A percentile compares a stretch with the other conserved stretches of the same genome.
phyloP scores from a whole-genome alignment of 2,329 filamentous ascomycete species.

The Blastomyces parvus region DNA sequence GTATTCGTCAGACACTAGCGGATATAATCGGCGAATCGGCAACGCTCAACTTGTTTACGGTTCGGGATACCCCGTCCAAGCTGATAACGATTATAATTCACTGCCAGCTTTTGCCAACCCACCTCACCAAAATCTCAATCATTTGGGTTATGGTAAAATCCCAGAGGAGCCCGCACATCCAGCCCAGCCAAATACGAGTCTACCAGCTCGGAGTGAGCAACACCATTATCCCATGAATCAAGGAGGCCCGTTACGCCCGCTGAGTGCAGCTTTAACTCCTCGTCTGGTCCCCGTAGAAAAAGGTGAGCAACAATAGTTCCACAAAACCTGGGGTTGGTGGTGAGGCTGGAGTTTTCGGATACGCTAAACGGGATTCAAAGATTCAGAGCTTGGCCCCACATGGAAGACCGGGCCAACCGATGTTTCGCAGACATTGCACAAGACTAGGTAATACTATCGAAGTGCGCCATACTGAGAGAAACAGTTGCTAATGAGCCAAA shows the following conservation, averaged over 20 bases:
- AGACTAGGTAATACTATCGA: background rate
- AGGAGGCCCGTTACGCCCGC: background rate
- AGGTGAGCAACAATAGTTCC: background rate
- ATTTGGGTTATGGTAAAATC: background rate
- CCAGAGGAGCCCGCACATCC: background rate
- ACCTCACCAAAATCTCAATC: background rate
- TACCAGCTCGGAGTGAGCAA: background rate
- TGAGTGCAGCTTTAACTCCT: background rate
- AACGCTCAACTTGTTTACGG: background rate
- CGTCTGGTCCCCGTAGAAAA: background rate
- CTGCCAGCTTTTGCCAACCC: background rate
- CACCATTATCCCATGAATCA: background rate
- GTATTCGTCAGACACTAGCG: background rate
- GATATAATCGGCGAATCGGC: background rate
- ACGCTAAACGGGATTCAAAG: background rate
- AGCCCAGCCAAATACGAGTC: background rate
- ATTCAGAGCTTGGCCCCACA: background rate
- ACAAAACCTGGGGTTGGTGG: background rate
- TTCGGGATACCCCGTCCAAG: background rate
- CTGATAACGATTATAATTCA: background rate
- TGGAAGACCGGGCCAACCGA: background rate
- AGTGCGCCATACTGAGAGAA: background rate
- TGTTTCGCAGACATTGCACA: background rate
- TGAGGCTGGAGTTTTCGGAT: background rate
- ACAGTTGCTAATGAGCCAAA: background rate